phyloP scores from a whole-genome alignment of 805 yeast species.

The Clavispora asparagi region DNA sequence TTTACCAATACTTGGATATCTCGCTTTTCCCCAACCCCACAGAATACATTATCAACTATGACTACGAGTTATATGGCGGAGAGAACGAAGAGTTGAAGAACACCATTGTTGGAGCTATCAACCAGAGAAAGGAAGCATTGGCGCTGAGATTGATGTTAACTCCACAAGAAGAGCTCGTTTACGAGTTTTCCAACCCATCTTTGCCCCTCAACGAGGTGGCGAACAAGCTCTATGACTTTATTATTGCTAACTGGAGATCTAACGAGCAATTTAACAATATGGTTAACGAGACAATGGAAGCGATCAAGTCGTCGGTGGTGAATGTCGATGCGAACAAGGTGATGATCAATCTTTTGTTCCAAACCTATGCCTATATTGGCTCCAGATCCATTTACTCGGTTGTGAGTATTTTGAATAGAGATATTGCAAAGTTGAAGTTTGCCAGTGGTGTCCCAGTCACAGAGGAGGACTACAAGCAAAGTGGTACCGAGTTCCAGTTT shows the following conservation, averaged over 20 bases:
- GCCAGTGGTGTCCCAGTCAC: conserved; percentile 29
- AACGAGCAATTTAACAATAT: conserved; percentile 32
- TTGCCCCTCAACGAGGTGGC: conserved; percentile 34
- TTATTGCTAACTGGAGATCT: conserved; percentile 36
- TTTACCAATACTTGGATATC: conserved; percentile 34
- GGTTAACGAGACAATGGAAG: conserved; percentile 25
- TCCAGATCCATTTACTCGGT: conserved; percentile 70
- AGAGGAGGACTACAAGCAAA: conserved; percentile 24
- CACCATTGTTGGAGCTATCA: conserved; percentile 20
- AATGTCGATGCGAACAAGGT: conserved; percentile 24
- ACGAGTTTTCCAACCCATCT: conserved; percentile 28
- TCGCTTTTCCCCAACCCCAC: conserved; percentile 27
- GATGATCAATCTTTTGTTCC: conserved; percentile 58
- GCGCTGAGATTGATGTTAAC: conserved; percentile 17
- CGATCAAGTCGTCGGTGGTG: conserved; percentile 17
- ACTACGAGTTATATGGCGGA: conserved; percentile 30
- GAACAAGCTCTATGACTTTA: conserved; percentile 36
- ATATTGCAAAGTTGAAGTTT: conserved; percentile 34
- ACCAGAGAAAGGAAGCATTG: conserved; percentile 19
- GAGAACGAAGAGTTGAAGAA: conserved; percentile 22
- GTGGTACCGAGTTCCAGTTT: conserved; percentile 27
- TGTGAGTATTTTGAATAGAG: conserved; percentile 36
- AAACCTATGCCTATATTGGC: conserved; percentile 75
- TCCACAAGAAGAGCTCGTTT: conserved; percentile 36
- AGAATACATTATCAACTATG: conserved; percentile 29